Evolutionary conservation across 2,329 filamentous ascomycete species (phyloP).

Genomic region (Ramularia endophylla): DNA sequence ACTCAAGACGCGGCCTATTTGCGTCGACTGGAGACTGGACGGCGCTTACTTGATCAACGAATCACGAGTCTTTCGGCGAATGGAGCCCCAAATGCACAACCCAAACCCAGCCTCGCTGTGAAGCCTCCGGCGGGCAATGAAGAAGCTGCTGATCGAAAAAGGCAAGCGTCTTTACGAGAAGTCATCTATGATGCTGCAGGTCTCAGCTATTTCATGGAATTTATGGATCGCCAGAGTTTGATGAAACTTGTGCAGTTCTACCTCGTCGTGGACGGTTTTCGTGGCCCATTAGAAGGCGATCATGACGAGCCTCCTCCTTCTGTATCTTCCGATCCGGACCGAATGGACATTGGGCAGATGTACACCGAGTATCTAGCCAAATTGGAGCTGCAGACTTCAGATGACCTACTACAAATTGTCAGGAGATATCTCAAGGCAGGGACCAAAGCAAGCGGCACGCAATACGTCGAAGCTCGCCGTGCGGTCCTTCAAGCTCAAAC

Average conservation of each 20-base stretch:
- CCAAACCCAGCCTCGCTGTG: conserved; percentile 34
- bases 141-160: conserved; percentile 54
- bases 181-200: conserved; percentile 86
- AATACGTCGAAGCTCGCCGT: conserved; percentile 77
- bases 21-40: conserved; percentile 84
- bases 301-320: conserved; percentile 56
- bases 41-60: conserved; percentile 81
- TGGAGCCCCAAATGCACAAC: conserved; percentile 39
- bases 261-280: conserved; percentile 94
- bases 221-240: conserved; percentile 85
- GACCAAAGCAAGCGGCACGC: conserved; percentile 65
- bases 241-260: conserved; percentile 96
- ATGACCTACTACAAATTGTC: conserved; percentile 63
- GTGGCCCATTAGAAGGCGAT: conserved; percentile 86
- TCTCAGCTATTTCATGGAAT: conserved; percentile 99
- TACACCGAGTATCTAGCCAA: conserved; percentile 82
- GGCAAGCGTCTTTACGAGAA: conserved; percentile 72
- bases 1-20: conserved; percentile 81
- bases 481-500: conserved; percentile 80
- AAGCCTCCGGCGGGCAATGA: conserved; percentile 30
- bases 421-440: conserved; percentile 74
- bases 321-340: conserved; percentile 65
- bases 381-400: conserved; percentile 71
- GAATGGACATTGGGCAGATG: conserved; percentile 83
- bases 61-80: conserved; percentile 67